A percentile compares a stretch with the other conserved stretches of the same genome.
phyloP scores from a whole-genome alignment of 768 basidiomycete species.

The Serendipita sp. region DNA sequence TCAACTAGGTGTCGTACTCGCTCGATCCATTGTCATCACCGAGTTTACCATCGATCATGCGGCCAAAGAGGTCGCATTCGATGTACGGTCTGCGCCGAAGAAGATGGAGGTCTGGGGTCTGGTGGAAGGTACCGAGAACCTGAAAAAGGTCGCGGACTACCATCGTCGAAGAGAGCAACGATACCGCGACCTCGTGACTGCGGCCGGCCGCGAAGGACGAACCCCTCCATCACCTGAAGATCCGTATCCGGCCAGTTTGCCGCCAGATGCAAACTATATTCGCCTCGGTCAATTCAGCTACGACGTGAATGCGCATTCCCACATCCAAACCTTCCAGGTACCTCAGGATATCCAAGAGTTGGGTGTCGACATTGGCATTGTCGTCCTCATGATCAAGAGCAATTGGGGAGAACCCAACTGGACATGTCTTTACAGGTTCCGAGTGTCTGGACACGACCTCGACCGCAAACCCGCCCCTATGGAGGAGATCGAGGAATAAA shows the following conservation, averaged over 20 bases:
- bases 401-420: slow-evolving; percentile 78
- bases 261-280: slow-evolving; percentile 30
- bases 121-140: slow-evolving; percentile 62
- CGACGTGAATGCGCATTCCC: slow-evolving; percentile 32
- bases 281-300: slow-evolving; percentile 58
- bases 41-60: slow-evolving; percentile 82
- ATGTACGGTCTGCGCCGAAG: slow-evolving; percentile 64
- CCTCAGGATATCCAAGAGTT: slow-evolving; percentile 48
- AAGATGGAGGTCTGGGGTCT: slow-evolving; percentile 87
- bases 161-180: slow-evolving; percentile 20
- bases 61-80: slow-evolving; percentile 62
- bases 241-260: slow-evolving; percentile 21
- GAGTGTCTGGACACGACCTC: slow-evolving; percentile 44
- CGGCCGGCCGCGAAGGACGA: slow-evolving; percentile 11
- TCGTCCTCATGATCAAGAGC: slow-evolving; percentile 59
- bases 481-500: neutral
- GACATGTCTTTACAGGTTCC: slow-evolving; percentile 80
- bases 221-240: slow-evolving; percentile 17
- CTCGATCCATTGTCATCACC: slow-evolving; percentile 37
- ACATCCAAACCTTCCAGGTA: slow-evolving; percentile 72
- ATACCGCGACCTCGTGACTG: slow-evolving; percentile 14
- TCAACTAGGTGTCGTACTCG: slow-evolving; percentile 68
- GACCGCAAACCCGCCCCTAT: neutral
- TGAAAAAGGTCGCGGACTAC: slow-evolving; percentile 40
- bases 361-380: slow-evolving; percentile 70